Conservation (phyloP, 2,329 filamentous ascomycete genomes). For the Penicillium crustosum region DNA sequence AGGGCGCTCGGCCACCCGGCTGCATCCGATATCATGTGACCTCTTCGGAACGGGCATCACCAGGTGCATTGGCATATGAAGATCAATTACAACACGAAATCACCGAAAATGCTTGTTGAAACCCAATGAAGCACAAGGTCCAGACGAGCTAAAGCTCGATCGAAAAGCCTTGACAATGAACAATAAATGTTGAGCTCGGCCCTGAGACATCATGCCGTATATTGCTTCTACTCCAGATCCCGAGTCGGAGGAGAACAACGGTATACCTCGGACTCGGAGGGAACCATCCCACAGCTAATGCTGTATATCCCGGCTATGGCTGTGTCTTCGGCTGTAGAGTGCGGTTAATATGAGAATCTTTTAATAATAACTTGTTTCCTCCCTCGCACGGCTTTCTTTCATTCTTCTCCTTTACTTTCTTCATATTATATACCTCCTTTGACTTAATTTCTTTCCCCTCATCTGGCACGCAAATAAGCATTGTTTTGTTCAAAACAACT, state of each 20-base stretch:
- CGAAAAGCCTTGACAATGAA: background rate
- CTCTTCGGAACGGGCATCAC: background rate
- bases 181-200: background rate
- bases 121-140: background rate
- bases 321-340: constrained; percentile 19
- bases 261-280: constrained; percentile 30
- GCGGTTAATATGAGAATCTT: constrained; percentile 13
- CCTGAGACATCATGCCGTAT: background rate
- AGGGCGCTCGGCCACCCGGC: background rate
- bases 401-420: background rate
- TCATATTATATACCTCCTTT: background rate
- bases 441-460: background rate
- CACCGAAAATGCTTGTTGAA: background rate
- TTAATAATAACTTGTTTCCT: constrained; percentile 5
- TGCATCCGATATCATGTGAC: constrained; percentile 22
- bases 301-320: constrained; percentile 22
- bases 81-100: background rate
- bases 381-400: constrained; percentile 4
- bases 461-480: background rate
- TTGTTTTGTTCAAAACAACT: background rate
- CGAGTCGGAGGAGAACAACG: constrained; percentile 7
- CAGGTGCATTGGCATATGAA: background rate
- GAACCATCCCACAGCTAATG: constrained; percentile 19
- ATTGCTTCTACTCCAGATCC: background rate
- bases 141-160: background rate